Evolutionary conservation across 805 yeast genomes (phyloP), one percentile per base, ranked within the genome.

Genomic region (Wickerhamomyces pijperi): DNA sequence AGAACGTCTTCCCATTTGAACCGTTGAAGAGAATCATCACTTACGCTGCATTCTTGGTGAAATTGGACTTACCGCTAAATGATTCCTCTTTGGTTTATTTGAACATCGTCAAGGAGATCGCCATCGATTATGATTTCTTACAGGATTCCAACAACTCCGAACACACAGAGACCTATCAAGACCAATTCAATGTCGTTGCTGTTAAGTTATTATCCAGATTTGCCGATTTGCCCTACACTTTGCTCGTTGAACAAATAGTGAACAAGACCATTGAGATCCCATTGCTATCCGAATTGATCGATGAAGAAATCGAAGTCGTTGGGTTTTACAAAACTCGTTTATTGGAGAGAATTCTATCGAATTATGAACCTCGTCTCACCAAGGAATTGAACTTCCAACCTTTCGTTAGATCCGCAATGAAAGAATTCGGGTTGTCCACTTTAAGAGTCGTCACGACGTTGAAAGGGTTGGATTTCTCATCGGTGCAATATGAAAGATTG

Each of bases 401-500:
- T 48, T 46, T 56, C 59, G 39, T 65, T 53, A 45, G 61, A 54
- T 39, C 54, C 39, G 36, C 51, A 60, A 35, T 55, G 46, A 19
- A 47, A 58, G 38, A 64, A 50, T 33, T 48, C 55, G 5, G 56
- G 1, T 25, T 25, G 14, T 46, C 44, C 13, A 20, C 55, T 5
- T 31, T 51, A 32, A 17, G 23, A 12, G 43, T 47, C 17, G 42
- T 65, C 2, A 55, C 74, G 11, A 28, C 66, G 1, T 44, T 60
- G 2, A 50, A 62, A 2, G 44, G 60, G 6, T 56, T 59, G 8
- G 67, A 65, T 21, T 54, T 68, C 28, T 49, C 58, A 0, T 53
- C 67, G 9, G 42, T 58, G 0, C 58, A 61, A 29, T 63, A 73
- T 28, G 78, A 70, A 15, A 66, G 78, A 42, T 46, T 73, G 9